These are phyloP conservation scores for Venturia carpophila DNA, from an alignment of 2,329 filamentous ascomycete genomes.

Conservation along the genomic window DNA sequence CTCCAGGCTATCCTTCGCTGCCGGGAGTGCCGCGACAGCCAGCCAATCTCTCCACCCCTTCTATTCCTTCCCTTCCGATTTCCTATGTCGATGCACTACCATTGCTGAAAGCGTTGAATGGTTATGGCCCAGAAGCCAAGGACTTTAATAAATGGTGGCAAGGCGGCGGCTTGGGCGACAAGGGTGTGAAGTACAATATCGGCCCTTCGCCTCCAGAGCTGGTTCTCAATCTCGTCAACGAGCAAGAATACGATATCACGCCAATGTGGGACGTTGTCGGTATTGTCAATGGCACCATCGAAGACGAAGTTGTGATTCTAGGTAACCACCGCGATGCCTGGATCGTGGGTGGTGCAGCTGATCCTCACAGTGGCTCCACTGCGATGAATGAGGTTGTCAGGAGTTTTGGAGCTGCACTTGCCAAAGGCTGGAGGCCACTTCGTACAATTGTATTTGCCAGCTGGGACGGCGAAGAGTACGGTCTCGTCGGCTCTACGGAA, in stretches of 20 bases:
- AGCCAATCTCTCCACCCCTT: constrained; percentile 62
- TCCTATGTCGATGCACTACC: constrained; percentile 83
- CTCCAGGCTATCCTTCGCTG: constrained; percentile 87
- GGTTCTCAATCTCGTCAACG: constrained; percentile 43
- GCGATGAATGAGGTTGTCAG: constrained; percentile 64
- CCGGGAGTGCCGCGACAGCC: constrained; percentile 74
- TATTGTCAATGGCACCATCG: constrained; percentile 77
- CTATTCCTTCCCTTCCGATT: constrained; percentile 84
- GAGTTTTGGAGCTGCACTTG: constrained; percentile 62
- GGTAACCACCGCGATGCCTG: constrained; percentile 92
- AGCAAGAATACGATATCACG: constrained; percentile 44
- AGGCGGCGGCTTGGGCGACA: constrained; percentile 64
- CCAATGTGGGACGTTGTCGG: constrained; percentile 71
- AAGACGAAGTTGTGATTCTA: constrained; percentile 78
- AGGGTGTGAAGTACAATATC: constrained; percentile 76
- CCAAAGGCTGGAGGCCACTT: constrained; percentile 72
- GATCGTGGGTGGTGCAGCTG: constrained; percentile 75
- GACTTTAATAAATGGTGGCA: constrained; percentile 69
- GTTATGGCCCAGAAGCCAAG: constrained; percentile 68
- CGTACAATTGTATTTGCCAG: constrained; percentile 82
- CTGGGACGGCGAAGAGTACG: constrained; percentile 69
- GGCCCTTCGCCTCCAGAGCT: constrained; percentile 69
- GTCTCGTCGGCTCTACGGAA: constrained; percentile 76
- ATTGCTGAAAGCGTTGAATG: constrained; percentile 82
- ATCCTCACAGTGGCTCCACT: constrained; percentile 77